Base-by-base conservation (phyloP, 305 asterid genomes). In the Solanum hybrid region DNA sequence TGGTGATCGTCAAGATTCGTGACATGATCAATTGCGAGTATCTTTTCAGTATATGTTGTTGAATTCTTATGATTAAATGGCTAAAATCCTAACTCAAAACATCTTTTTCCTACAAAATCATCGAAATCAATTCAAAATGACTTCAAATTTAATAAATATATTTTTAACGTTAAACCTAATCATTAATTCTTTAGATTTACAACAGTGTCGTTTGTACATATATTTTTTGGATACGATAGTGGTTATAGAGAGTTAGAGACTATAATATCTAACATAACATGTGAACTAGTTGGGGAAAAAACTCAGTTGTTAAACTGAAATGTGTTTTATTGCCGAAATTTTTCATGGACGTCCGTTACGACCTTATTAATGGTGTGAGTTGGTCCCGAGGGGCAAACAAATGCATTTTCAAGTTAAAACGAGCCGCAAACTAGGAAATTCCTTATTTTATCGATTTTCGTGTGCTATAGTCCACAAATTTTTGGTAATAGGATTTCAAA, bases 351-450 rank as follows among this genome's bases (percentile, higher is more conserved):
- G 8, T 14, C 20, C 7, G 61, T 46, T 14, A 46, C 3, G 8
- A 46, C 8, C 61, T 46, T 46, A 46, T 46, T 46, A 46, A 13
- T 46, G 61, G 61, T 6, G 7, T 0, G 1, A 14, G 20, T 46
- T 46, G 61, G 20, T 13, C 61, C 2, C 3, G 20, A 46, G 8
- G 7, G 57, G 1, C 5, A 46, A 46, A 46, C 8, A 0, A 0
- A 2, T 0, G 7, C 20, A 46, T 46, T 46, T 46, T 46, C 61
- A 46, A 46, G 20, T 46, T 46, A 6, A 46, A 46, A 46, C 2
- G 20, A 46, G 6, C 6, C 5, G 2, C 2, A 42, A 12, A 5
- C 0, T 5, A 12, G 6, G 6, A 42, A 42, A 12, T 0, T 0
- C 1, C 2, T 12, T 2, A 12, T 42, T 42, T 42, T 42, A 0